Conservation (phyloP, 2,329 filamentous ascomycete species). For the Aspergillus tubingensis region DNA sequence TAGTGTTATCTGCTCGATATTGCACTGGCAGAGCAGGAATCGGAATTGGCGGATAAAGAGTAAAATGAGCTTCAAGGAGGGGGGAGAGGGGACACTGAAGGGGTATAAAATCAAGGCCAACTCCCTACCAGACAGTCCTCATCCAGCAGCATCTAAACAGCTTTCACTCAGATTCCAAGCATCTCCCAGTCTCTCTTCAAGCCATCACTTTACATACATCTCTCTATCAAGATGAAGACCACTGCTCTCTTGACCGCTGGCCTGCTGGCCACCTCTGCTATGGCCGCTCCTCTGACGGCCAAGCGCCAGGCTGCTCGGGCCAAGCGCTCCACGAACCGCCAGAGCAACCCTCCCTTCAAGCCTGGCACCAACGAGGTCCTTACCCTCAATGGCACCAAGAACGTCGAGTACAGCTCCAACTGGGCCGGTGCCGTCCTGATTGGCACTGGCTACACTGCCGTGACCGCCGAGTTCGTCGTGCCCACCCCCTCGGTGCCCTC, state of each 20-base stretch:
- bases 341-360: slow-evolving; percentile 9
- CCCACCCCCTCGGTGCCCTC: slow-evolving; percentile 43
- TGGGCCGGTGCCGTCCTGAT: slow-evolving; percentile 61
- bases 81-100: no score
- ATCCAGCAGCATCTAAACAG: slow-evolving; percentile 1
- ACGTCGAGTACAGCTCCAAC: slow-evolving; percentile 56
- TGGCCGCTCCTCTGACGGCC: slow-evolving; percentile 45
- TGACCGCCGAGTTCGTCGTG: slow-evolving; percentile 55
- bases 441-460: slow-evolving; percentile 51
- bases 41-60: background rate
- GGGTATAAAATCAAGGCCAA: background rate
- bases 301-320: slow-evolving; percentile 34
- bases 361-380: slow-evolving; percentile 7
- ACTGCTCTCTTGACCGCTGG: slow-evolving; percentile 38
- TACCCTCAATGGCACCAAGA: slow-evolving; percentile 6
- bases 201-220: background rate
- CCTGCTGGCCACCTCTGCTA: slow-evolving; percentile 46
- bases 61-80: background rate
- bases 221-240: slow-evolving; percentile 51
- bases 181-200: background rate
- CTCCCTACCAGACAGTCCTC: background rate
- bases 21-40: background rate
- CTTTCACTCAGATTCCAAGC: background rate
- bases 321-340: background rate
- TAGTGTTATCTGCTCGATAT: background rate